Conservation (phyloP, 1,284 basidiomycete species). For the Kwoniella shivajii region DNA sequence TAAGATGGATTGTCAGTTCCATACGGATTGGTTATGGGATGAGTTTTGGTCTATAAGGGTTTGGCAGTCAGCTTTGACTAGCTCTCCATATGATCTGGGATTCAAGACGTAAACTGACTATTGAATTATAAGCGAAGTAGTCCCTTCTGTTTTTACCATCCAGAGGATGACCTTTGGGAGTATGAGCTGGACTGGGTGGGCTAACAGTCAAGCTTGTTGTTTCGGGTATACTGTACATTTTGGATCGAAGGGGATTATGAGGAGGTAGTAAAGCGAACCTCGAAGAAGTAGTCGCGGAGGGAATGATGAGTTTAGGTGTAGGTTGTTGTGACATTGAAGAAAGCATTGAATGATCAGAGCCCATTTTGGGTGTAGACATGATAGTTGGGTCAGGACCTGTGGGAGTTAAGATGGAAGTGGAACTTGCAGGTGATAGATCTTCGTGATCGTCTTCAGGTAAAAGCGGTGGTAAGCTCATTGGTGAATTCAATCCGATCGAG, state of each 20-base stretch:
- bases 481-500: slow-evolving; percentile 9
- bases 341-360: slow-evolving; percentile 22
- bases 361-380: slow-evolving; percentile 17
- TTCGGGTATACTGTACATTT: slow-evolving; percentile 23
- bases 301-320: slow-evolving; percentile 15
- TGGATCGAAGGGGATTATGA: slow-evolving; percentile 30
- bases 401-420: slow-evolving; percentile 13
- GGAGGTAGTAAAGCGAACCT: slow-evolving; percentile 34
- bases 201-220: slow-evolving; percentile 1
- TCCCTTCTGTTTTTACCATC: neutral
- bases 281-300: neutral
- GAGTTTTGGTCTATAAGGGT: slow-evolving; percentile 9
- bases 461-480: slow-evolving; percentile 22
- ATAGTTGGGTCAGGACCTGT: neutral
- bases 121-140: slow-evolving; percentile 16
- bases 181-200: slow-evolving; percentile 21
- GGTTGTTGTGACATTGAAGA: slow-evolving; percentile 19
- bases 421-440: slow-evolving; percentile 20
- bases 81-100: neutral
- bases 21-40: slow-evolving; percentile 31
- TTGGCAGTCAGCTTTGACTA: neutral
- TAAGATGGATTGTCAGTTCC: slow-evolving; percentile 13
- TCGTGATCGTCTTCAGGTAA: slow-evolving; percentile 19
- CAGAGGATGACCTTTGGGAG: slow-evolving; percentile 40
- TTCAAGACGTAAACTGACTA: slow-evolving; percentile 15